Evolutionary conservation across 2,329 filamentous ascomycete species (phyloP), one percentile per base, ranked within the genome.

Genomic region (Colletotrichum shisoi): DNA sequence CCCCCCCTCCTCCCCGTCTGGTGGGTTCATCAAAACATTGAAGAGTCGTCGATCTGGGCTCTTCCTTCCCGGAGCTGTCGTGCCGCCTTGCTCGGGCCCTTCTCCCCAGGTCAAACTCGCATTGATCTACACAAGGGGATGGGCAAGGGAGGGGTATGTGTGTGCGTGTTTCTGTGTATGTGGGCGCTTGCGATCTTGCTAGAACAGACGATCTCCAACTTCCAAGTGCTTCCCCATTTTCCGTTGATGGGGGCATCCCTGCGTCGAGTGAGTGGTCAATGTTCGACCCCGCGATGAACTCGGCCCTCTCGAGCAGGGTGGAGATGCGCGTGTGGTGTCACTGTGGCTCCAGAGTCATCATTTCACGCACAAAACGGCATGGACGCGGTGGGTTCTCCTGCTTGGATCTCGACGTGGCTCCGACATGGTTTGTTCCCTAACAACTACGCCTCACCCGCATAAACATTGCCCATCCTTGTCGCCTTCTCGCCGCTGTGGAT

Each of bases 121-220:
- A 67, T 67, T 63, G 59, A 63, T 67, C 39, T 57, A 27, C 63
- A 13, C 59, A 57, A 57, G 57, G 24, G 4, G 19, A 24, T 46
- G 44, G 31, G 27, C 27, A 31, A 8, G 27, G 7, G 27, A 31
- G 27, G 7, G 6, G 8, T 8, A 8, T 31, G 7, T 8, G 7
- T 31, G 27, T 31, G 27, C 8, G 27, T 31, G 27, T 31, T 4
- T 27, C 6, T 31, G 27, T 8, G 27, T 7, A 31, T 31, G 54
- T 19, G 27, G 27, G 8, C 13, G 42, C 42, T 52, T 19, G 31
- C 17, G 17, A 52, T 17, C 27, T 37, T 57, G n/a, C 27, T 42
- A 31, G 1, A 46, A 45, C 40, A 13, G 13, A 31, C 15, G 19
- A 19, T 27, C 21, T 24, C 4, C 56, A 40, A 19, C n/a, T 17